Base-by-base conservation (phyloP, 345 rosid species). In the Melastoma malabathricum region DNA sequence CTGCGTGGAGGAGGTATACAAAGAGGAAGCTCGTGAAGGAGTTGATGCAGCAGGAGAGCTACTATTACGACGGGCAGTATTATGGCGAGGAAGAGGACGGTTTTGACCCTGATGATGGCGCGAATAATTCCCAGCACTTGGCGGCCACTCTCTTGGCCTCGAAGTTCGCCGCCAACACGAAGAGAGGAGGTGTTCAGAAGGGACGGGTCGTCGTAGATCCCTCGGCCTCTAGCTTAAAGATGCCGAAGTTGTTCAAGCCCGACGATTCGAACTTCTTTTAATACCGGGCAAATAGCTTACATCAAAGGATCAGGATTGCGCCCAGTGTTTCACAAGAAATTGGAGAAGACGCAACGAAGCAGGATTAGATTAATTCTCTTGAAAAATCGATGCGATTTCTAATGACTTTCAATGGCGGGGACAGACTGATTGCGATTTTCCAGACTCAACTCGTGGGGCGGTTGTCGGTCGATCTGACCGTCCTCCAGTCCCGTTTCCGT, bases 191-290 rank as follows among this genome's bases (percentile, higher is more conserved):
- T 19, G 54, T 64, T 25, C 75, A 72, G 48, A 75, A 76, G 54
- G 60, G 44, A 59, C 61, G 54, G 43, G 52, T 49, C 4, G 72
- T 62, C 55, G 72, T 62, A 54, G 82, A 64, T 57, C 50, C 79
- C 43, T 50, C 82, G 41, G 60, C 80, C 43, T 63, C 49, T 53
- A 78, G 85, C 73, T 71, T 80, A 55, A 69, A 81, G 60, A 83
- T 90, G 83, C 86, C 89, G 43, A 69, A 73, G 68, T 54, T 90
- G 62, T 67, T 80, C 41, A 92, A 87, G 69, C 96, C 89, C 15
- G 78, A 80, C 38, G 93, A 84, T 31, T 93, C 80, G 58, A 79
- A 92, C 73, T 92, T 75, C 53, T 64, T 19, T n/a, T 14, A 9
- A 3, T 29, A 23, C 10, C 14, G 10, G 10, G 12, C 12, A 12